Evolutionary conservation across 164 flowering plant genomes (phyloP), one percentile per base, ranked within the genome.

Genomic region (Berberis vulgaris): DNA sequence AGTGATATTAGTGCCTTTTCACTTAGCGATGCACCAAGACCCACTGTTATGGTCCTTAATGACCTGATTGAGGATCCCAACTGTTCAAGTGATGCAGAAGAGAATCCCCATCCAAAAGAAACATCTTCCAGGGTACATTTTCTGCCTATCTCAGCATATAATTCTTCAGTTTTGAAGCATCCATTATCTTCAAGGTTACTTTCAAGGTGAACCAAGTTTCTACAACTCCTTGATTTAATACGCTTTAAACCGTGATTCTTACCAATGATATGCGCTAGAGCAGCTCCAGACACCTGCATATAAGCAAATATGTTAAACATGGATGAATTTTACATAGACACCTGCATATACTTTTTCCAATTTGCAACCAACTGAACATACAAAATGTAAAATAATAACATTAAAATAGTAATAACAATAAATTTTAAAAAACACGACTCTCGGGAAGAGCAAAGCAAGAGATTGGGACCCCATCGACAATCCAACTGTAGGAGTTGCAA

Each of bases 101-200:
- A 78, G 73, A 86, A 79, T 56, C 97, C 91, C 97, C 97, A 89
- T 45, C 97, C 97, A 54, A 86, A 42, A 47, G 70, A 72, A 57
- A 83, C 69, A 65, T 82, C 85, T 66, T 86, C 86, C 78, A 87
- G 77, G 12, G 54, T 76, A 73, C 83, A 77, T 50, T 64, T 69
- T 68, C 69, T 77, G 49, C 82, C 75, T 43, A 87, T 72, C 69
- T 67, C 82, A 59, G 45, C 57, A 67, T 67, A 71, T 13, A 74
- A 68, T 43, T 78, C 74, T 40, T 68, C 70, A 9, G 57, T 62
- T 3, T 44, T 41, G 7, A 41, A 50, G 66, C 49, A 39, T 41
- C 67, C 69, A 12, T 54, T 61, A 13, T 49, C 74, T 59, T 61
- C 56, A 41, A 5, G 6, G 9, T 66, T 64, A 63, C 57, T 69